Evolutionary conservation across 2,329 filamentous ascomycete species (phyloP), one percentile per base, ranked within the genome.

Genomic region (Cytospora leucostoma): DNA sequence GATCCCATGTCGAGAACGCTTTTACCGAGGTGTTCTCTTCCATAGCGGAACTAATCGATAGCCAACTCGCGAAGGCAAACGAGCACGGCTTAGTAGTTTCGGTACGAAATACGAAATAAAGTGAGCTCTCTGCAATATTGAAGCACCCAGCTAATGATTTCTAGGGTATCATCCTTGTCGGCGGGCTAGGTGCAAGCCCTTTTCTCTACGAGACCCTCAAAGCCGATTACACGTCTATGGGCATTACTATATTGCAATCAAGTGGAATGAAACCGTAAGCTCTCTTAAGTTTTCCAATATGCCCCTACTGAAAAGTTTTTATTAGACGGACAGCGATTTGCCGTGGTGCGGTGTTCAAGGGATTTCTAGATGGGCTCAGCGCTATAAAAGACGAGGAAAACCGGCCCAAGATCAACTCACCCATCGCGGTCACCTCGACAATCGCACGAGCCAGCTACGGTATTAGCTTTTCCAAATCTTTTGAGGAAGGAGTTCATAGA

Each of bases 111-210:
- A 6, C 6, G 6, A 35, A n/a, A n/a, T n/a, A n/a, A n/a, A n/a
- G n/a, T 35, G 34, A 35, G 34, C 34, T 35, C 11, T 50, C n/a
- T 55, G 7, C 17, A 10, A n/a, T 19, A 6, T 32, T 27, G 19
- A 55, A 55, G 15, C 17, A 55, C 52, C 15, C 17, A 19, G 6
- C 52, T 35, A n/a, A 55, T 17, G 17, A 35, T 55, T 8, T n/a
- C 7, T 12, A 60, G 57, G 44, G 49, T 12, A 53, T 60, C 34
- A 60, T 60, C 37, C 49, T 60, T 19, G 57, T 60, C 12, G 57
- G 57, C 34, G 57, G 57, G 11, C 49, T 60, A 2, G 57, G 57
- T 15, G 32, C n/a, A 38, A 52, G 57, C 27, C 32, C 44, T 15
- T 60, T 37, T 21, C 35, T 53, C 15, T 60, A 52, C 49, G 38